Conservation (phyloP, 2,329 filamentous ascomycete genomes). For the Beauveria australis region DNA sequence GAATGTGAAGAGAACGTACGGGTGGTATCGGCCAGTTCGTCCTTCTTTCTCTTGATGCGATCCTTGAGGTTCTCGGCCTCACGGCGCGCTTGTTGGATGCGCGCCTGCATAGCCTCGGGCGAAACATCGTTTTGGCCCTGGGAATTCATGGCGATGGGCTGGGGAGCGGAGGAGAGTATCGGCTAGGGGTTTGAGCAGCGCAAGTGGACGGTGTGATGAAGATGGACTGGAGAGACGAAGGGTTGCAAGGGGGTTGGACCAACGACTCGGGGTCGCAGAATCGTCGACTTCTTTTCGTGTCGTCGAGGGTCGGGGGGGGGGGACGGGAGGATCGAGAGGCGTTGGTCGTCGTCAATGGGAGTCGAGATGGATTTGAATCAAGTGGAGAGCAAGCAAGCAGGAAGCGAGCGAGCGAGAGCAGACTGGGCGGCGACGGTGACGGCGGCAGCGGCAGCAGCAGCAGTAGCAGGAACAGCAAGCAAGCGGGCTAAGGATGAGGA, state of each 20-base stretch:
- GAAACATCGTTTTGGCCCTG: constrained; percentile 55
- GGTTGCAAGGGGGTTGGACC: constrained; percentile 11
- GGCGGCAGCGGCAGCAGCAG: neutral
- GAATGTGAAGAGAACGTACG: constrained; percentile 53
- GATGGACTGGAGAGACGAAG: constrained; percentile 6
- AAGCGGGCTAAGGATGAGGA: neutral
- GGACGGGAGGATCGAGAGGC: constrained; percentile 2
- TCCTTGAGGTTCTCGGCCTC: constrained; percentile 98
- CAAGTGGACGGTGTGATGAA: neutral
- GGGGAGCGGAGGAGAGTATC: constrained; percentile 1
- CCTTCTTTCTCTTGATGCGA: constrained; percentile 99
- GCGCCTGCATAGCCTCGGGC: constrained; percentile 80
- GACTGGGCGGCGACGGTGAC: neutral
- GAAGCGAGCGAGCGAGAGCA: neutral
- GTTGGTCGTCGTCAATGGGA: constrained; percentile 10
- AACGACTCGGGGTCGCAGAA: neutral
- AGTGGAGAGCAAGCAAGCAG: constrained; percentile 3
- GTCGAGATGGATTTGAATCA: neutral
- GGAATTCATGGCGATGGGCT: constrained; percentile 42
- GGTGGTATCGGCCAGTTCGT: constrained; percentile 95
- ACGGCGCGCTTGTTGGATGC: constrained; percentile 84
- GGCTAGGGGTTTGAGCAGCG: constrained; percentile 5
- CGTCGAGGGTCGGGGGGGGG: constrained; percentile 14
- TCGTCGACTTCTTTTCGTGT: constrained; percentile 7
- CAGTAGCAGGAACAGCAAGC: neutral